Percentiles rank a stretch among this genome's conserved stretches.
Conservation (phyloP, 371 early-diverging fungal species). For the Actinomucor elegans region DNA sequence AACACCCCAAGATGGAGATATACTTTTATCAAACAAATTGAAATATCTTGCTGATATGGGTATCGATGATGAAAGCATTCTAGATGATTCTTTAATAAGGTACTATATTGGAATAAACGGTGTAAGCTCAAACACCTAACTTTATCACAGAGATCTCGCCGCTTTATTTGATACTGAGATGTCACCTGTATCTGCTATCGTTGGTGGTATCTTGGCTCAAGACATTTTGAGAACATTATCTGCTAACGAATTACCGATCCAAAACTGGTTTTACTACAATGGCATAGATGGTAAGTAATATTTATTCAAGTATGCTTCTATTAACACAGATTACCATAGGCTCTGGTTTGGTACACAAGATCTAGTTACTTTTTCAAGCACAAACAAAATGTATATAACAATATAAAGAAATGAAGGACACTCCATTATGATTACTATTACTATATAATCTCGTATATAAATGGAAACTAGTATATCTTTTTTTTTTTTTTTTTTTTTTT, state of each 20-base stretch:
- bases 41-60: conserved; percentile 29
- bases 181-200: conserved; percentile 76
- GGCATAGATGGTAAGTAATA: conserved; percentile 58
- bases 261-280: conserved; percentile 81
- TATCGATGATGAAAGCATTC: conserved; percentile 32
- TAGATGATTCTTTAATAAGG: conserved; percentile 52
- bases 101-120: conserved; percentile 18
- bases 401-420: too few species aligned
- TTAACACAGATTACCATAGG: neutral
- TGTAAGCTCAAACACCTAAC: neutral
- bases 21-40: conserved; percentile 23
- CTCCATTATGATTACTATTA: too few species aligned
- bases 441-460: too few species aligned
- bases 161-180: conserved; percentile 59
- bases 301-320: neutral
- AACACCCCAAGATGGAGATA: conserved; percentile 12
- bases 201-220: conserved; percentile 89
- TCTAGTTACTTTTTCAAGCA: too few species aligned
- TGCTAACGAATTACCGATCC: conserved; percentile 75
- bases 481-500: too few species aligned
- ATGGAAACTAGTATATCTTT: too few species aligned
- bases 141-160: conserved; percentile 35
- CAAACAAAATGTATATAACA: too few species aligned
- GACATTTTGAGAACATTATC: conserved; percentile 85
- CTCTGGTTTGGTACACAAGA: conserved; percentile 1